Base-by-base conservation (phyloP, 306 rosid species). In the Cicer arietinum region DNA sequence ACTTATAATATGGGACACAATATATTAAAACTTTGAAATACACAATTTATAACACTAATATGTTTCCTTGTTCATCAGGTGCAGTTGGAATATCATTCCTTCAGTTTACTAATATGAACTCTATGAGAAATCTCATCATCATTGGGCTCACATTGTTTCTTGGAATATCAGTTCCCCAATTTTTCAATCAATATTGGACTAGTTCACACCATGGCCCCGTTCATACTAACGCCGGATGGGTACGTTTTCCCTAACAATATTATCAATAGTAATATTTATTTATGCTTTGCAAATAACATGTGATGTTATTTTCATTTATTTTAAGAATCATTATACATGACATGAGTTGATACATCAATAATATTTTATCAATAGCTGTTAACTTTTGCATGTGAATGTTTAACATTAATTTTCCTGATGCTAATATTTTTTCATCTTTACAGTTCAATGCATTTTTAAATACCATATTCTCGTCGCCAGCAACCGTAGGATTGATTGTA, bases 401-500 rank as follows among this genome's bases (percentile, higher is more conserved):
- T 39, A n/a, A 0, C 62, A 12, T 22, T 4, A 3, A 47, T 12
- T 13, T n/a, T 57, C 63, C 44, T 40, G 61, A 41, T 43, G 7
- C 40, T 64, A 50, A 12, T 17, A n/a, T 7, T 11, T 7, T 30
- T 35, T 20, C 7, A 10, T 64, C 50, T 70, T 70, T 85, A 88
- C 95, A 94, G 98, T 94, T 91, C 79, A 91, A 94, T 86, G 98
- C 98, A 75, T 85, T 90, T 84, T 70, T 91, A 67, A 94, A 94
- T 70, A 89, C 97, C 30, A 78, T 91, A 77, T 94, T 94, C 90
- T 83, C 96, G 0, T 94, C 98, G 1, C 97, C 96, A 0, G 84
- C 90, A 0, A 91, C 92, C 0, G 97, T 94, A 10, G 92, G 95
- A 3, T 80, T 94, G 85, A 90, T 90, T 0, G 97, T 91, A 7